phyloP scores from a whole-genome alignment of 1,284 basidiomycete species.

The Boletus putidus region DNA sequence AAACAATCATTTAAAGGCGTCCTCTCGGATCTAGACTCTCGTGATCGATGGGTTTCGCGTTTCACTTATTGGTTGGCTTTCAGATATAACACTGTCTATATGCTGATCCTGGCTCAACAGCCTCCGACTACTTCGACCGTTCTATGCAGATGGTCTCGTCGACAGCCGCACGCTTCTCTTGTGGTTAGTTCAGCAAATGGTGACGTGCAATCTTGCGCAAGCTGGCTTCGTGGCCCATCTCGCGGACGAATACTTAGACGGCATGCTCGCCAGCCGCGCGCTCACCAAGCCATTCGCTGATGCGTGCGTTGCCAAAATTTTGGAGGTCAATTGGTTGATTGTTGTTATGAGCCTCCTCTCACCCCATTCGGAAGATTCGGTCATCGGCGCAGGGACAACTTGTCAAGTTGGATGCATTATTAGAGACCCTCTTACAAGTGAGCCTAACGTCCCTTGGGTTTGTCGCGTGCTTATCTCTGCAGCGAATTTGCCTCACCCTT shows the following conservation, averaged over 20 bases:
- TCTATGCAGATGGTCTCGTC: slow-evolving; percentile 81
- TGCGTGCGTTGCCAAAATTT: slow-evolving; percentile 62
- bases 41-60: slow-evolving; percentile 77
- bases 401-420: slow-evolving; percentile 52
- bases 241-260: slow-evolving; percentile 77
- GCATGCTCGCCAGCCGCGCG: slow-evolving; percentile 66
- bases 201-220: slow-evolving; percentile 78
- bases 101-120: slow-evolving; percentile 43
- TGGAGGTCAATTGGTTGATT: slow-evolving; percentile 54
- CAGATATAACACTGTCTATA: background rate
- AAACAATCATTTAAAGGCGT: slow-evolving; percentile 80
- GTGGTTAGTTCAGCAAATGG: slow-evolving; percentile 84
- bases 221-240: slow-evolving; percentile 78
- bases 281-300: slow-evolving; percentile 67
- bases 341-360: background rate
- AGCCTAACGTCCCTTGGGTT: slow-evolving; percentile 11
- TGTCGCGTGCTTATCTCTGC: slow-evolving; percentile 8
- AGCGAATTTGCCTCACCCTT: slow-evolving; percentile 64
- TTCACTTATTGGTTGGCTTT: slow-evolving; percentile 75
- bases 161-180: slow-evolving; percentile 77
- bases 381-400: slow-evolving; percentile 55
- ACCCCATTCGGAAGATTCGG: slow-evolving; percentile 47
- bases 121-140: slow-evolving; percentile 70
- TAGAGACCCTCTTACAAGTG: slow-evolving; percentile 63
- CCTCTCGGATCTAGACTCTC: slow-evolving; percentile 63